Evolutionary conservation across 23 red algal species (phyloP), one percentile per base, ranked within the genome.

Genomic region (Gracilaria caudata): DNA sequence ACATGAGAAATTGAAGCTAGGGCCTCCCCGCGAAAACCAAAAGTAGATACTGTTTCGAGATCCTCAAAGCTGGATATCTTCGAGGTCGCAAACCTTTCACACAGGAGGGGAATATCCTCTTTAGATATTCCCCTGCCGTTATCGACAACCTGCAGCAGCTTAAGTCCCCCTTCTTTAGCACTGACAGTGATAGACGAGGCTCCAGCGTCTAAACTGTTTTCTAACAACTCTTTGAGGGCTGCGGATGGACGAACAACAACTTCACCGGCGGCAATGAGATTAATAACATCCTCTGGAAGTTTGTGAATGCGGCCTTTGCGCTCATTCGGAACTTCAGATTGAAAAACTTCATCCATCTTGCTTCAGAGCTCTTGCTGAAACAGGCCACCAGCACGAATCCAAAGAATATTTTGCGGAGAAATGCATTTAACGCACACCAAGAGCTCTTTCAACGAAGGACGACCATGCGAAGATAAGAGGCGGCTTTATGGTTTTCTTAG

Each of bases 1-100:
- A 99, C 90, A 49, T 93, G 76, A 34, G 91, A 94, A 30, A 99
- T 94, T 21, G 88, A 83, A 64, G 97, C 97, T 26, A 99, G 76
- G 7, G 97, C 97, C 77, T 99, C 97, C n/a, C 97, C 97, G 34
- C 97, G 92, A 79, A 99, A 99, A 33, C 97, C 97, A 46, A 93
- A 95, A 44, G 93, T 99, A 19, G 56, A 36, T 19, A 93, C 77
- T 0, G 61, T 79, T 26, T 56, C 43, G 33, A 99, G 80, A 65
- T 99, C 97, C 2, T 94, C 93, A 65, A 85, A 43, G 20, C 51
- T 49, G 17, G 63, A 64, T 34, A 99, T 46, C 82, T 99, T 99
- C 28, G 88, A 93, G 2, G 97, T 99, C 0, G 93, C 85, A 81
- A 82, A 86, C 29, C 92, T 77, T 44, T 89, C 79, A 79, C 97